These are phyloP conservation scores for Nothophytophthora sp. DNA, from an alignment of 352 stramenopile genomes.

Conservation along the genomic window DNA sequence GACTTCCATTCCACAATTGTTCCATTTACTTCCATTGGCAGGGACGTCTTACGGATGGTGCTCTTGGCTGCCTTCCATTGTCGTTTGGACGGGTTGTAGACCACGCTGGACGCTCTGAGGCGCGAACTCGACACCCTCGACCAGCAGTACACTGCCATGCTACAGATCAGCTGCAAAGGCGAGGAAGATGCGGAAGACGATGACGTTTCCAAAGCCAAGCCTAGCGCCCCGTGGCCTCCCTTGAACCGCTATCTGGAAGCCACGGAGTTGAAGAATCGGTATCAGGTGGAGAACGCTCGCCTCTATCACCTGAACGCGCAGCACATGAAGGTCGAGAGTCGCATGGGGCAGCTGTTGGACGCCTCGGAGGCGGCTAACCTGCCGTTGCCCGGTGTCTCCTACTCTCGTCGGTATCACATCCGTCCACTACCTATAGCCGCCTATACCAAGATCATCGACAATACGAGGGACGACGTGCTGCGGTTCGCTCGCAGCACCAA, in stretches of 20 bases:
- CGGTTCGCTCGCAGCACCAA: constrained; percentile 38
- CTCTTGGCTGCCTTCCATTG: neutral
- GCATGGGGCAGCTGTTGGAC: constrained; percentile 57
- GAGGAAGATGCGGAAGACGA: neutral
- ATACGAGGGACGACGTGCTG: constrained; percentile 50
- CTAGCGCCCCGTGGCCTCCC: constrained; percentile 12
- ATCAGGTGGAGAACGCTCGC: constrained; percentile 55
- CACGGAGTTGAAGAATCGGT: constrained; percentile 42
- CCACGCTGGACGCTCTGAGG: constrained; percentile 49
- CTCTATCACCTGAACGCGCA: constrained; percentile 50
- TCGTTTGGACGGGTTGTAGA: constrained; percentile 32
- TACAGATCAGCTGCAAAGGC: constrained; percentile 13
- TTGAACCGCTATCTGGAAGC: constrained; percentile 51
- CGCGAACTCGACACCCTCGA: constrained; percentile 45
- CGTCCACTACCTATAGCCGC: constrained; percentile 25
- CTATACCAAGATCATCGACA: constrained; percentile 49
- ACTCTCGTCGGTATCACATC: constrained; percentile 36
- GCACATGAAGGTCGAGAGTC: constrained; percentile 54
- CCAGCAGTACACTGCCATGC: constrained; percentile 41
- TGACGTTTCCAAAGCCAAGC: neutral
- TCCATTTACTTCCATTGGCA: neutral
- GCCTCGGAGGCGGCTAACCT: constrained; percentile 33
- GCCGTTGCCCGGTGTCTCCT: constrained; percentile 3
- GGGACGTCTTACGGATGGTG: neutral
- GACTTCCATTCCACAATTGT: constrained; percentile 12